Evolutionary conservation across 2,329 filamentous ascomycete species (phyloP).

Genomic region (Talaromyces sp.): DNA sequence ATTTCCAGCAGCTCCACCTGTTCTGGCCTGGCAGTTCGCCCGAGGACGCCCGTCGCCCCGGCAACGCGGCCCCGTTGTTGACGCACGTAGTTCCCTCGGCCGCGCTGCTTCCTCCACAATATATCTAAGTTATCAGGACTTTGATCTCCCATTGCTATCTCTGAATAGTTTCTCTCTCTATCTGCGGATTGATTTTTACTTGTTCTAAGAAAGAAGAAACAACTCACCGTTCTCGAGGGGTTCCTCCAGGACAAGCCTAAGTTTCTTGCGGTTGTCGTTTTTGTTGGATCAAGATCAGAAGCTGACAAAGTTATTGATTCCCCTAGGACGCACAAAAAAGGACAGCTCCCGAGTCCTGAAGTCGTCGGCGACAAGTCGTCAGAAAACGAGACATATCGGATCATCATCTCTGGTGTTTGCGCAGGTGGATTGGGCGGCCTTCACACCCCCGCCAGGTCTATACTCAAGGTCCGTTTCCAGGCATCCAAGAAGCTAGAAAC

Average conservation of each 20-base stretch:
- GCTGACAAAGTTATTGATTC: slow-evolving; percentile 9
- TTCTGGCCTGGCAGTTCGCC: neutral
- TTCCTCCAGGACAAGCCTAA: slow-evolving; percentile 11
- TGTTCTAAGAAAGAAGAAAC: slow-evolving; percentile 6
- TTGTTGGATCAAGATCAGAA: slow-evolving; percentile 2
- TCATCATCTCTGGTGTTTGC: neutral
- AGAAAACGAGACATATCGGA: slow-evolving; percentile 1
- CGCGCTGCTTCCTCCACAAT: neutral
- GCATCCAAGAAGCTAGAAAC: neutral
- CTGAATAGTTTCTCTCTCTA: neutral
- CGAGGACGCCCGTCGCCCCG: slow-evolving; percentile 26
- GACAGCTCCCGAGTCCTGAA: slow-evolving; percentile 5
- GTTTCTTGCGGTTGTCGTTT: slow-evolving; percentile 11
- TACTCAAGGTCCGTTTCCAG: slow-evolving; percentile 4
- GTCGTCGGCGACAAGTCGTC: slow-evolving; percentile 3
- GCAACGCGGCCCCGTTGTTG: slow-evolving; percentile 35
- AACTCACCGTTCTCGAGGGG: slow-evolving; percentile 5
- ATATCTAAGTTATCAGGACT: neutral
- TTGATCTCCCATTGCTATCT: neutral
- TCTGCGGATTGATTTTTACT: neutral
- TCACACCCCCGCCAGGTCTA: slow-evolving; percentile 1
- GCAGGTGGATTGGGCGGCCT: slow-evolving; percentile 8
- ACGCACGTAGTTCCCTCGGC: slow-evolving; percentile 21
- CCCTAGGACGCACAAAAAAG: slow-evolving; percentile 10
- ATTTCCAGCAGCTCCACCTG: neutral